Evolutionary conservation across 169 alveolate species (phyloP), one percentile per base, ranked within the genome.

Genomic region (Plasmodium adleri): DNA sequence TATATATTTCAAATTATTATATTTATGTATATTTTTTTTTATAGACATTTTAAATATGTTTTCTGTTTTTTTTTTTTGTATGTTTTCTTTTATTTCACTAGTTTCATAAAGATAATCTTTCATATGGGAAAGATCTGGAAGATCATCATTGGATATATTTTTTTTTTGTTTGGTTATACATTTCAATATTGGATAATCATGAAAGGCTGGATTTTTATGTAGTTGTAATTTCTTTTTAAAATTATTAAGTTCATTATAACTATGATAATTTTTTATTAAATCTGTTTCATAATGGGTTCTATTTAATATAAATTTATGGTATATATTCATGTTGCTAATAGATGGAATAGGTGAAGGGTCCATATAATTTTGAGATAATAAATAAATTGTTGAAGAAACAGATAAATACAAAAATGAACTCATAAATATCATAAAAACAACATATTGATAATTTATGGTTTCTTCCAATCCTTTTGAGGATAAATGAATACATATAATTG

Each of bases 381-480:
- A 58, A 63, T 83, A 74, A 17, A 93, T 58, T 49, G 92, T 92
- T 67, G 92, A 56, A 17, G 93, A 92, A n/a, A 87, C 88, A 62
- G 93, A 75, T 20, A 94, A 66, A 26, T 92, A 92, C n/a, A 94
- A 60, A 66, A 94, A 94, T 2, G 96, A 90, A 39, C 78, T 76
- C 89, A 76, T 76, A 76, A 76, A 76, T 49, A 76, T 76, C 89
- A 76, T 76, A 50, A 76, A 76, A 76, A 76, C 89, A 24, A 86
- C 83, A 62, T 90, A 72, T 68, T 94, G 96, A 75, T 88, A 94
- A 28, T 80, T 88, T 73, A 90, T 92, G 7, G 96, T 94, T 80
- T 94, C 96, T 90, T 94, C 94, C 60, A 94, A 74, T 2, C 94
- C 95, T 50, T 92, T 86, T 13, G 91, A 59, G 67, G 94, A 86